Evolutionary conservation across 2,329 filamentous ascomycete genomes (phyloP), one percentile per base, ranked within the genome.

Genomic region (Leptodontidium sp.): DNA sequence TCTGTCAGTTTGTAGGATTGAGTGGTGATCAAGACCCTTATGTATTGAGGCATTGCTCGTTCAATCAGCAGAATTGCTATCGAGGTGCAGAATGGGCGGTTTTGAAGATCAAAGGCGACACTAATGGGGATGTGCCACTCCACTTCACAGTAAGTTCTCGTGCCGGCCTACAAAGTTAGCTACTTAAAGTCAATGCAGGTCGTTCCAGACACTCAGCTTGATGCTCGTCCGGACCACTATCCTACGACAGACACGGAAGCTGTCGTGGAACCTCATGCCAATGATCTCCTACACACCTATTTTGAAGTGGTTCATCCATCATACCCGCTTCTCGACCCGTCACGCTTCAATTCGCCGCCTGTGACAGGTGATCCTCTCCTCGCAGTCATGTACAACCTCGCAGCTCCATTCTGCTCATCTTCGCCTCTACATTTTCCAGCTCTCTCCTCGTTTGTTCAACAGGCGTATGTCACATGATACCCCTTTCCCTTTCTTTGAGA

Each of bases 1-100:
- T 72, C 61, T 74, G 71, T 53, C 73, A 76, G 26, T 73, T 75
- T 55, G 74, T 75, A 12, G 74, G 74, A 4, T 63, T 74, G 26
- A 75, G 73, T 68, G 72, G 74, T 50, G 74, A 76, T 66, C 74
- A 75, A 52, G 74, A 76, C 66, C 73, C 73, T 4, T 74, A 71
- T 67, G 74, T 76, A 12, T 64, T 76, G 12, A 55, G 72, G 29
- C 73, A 76, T 67, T 76, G 71, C 64, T 73, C 73, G 14, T 76
- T 76, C 69, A 73, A 76, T 66, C 66, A 73, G 50, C 65, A 72
- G 47, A 74, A 75, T 55, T 76, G 72, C 59, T 76, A 75, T 59
- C 72, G 72, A 64, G 70, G 69, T 12, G 63, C 63, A 32, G 73
- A 75, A 53, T 76, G 73, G 74, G 70, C 72, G n/a, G 68, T 73